phyloP scores from a whole-genome alignment of 768 basidiomycete species.

The Tylopilus subfusipes region DNA sequence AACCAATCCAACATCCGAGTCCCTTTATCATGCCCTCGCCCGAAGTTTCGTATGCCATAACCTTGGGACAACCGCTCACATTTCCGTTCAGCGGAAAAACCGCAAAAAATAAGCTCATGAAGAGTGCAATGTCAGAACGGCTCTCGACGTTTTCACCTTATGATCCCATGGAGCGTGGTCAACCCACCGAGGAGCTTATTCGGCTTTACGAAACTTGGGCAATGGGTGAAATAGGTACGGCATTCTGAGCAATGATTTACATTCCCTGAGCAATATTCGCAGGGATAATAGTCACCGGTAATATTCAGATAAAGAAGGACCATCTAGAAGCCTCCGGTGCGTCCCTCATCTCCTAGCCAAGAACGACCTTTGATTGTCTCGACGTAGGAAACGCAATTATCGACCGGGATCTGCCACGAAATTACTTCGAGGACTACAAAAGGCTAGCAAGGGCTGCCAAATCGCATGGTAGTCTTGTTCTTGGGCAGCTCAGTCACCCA shows the following conservation, averaged over 20 bases:
- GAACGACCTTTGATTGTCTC: neutral
- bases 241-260: neutral
- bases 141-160: slow-evolving; percentile 32
- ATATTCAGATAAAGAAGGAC: slow-evolving; percentile 34
- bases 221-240: slow-evolving; percentile 29
- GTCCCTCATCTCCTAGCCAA: neutral
- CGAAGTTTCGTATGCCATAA: slow-evolving; percentile 16
- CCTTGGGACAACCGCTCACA: slow-evolving; percentile 23
- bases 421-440: slow-evolving; percentile 22
- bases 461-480: slow-evolving; percentile 27
- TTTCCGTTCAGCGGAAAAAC: slow-evolving; percentile 31
- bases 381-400: slow-evolving; percentile 32
- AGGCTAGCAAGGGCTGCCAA: slow-evolving; percentile 32
- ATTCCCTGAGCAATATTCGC: slow-evolving; percentile 3
- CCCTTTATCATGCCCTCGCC: slow-evolving; percentile 14
- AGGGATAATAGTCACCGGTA: slow-evolving; percentile 33
- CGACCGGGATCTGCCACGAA: slow-evolving; percentile 25
- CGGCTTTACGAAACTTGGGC: slow-evolving; percentile 36
- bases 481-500: slow-evolving; percentile 34
- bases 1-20: slow-evolving; percentile 10
- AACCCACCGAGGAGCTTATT: slow-evolving; percentile 33
- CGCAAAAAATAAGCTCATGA: slow-evolving; percentile 32
- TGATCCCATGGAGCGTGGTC: slow-evolving; percentile 29
- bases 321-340: slow-evolving; percentile 34
- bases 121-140: slow-evolving; percentile 36